Base-by-base conservation (phyloP, 371 early-diverging fungal genomes). In the Rhizopus arrhizus region DNA sequence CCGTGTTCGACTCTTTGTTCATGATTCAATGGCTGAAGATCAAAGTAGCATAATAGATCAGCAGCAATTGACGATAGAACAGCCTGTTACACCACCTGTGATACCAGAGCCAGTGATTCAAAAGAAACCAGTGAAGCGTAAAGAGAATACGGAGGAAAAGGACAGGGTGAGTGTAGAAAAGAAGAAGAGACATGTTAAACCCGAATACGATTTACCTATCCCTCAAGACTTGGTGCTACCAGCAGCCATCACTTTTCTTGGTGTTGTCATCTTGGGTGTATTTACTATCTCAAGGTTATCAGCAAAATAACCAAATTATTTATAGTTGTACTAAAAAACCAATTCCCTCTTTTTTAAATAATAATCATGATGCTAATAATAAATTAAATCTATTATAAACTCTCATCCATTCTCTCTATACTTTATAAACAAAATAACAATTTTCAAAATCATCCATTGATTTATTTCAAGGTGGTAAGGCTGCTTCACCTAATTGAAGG, bases 1-100 rank as follows among this genome's bases (percentile, higher is more conserved):
- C 61, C 87, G 93, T 29, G 87, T 95, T 35, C 75, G 89, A 69
- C 67, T 95, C 46, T 82, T 74, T 67, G 73, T 85, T 15, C 78
- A 82, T 22, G 85, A 83, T 48, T 53, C 70, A 11, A 38, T 59
- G 9, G 64, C 58, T 11, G 54, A 5, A 5, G 43, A 43, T 5
- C 43, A 9, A 43, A 22, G 22, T 2, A 22, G 22, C 2, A 22
- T 22, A 22, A 22, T 22, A 2, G 22, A 22, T 22, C 22, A 22
- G 22, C 22, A 48, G 15, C 59, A 33, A 40, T 8, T 13, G 46
- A 46, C 22, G n/a, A 15, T 16, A 2, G 22, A 46, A 8, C 40
- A 5, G 40, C 40, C 40, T 8, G 40, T 38, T 3, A 13, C 8
- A 13, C 13, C 13, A 38, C 22, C 46, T 12, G 46, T 50, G 13